Evolutionary conservation across 768 basidiomycete genomes (phyloP), one percentile per base, ranked within the genome.

Genomic region (Chlorophyllum brunneum): DNA sequence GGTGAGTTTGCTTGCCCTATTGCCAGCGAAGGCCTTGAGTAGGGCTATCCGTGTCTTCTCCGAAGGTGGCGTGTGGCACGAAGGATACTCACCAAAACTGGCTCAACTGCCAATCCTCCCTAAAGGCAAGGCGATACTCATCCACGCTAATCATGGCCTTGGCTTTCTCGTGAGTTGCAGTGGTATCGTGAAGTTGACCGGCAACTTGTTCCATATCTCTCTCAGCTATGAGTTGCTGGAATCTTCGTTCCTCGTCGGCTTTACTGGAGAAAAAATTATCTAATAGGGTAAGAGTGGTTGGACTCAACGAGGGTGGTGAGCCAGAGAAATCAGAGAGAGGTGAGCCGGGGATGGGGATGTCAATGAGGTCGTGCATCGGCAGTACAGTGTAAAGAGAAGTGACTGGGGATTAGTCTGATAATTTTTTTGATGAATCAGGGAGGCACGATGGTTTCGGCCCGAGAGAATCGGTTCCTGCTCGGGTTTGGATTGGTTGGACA

Each of bases 21-120:
- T 29, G 3, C 4, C 18, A 5, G n/a, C 51, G 43, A 38, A 30
- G 41, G 29, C 13, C 31, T 37, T 33, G 30, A 36, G 29, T n/a
- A 13, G 10, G 5, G 34, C 15, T 16, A 36, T 51, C 16, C 29
- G 3, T 27, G 39, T 18, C 15, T 47, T 30, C n/a, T 24, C 16
- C 16, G 11, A 26, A 15, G 40, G 23, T 33, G 20, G 52, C 34
- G 24, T 43, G 15, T 23, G 22, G 16, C 39, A 27, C 11, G 24
- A 15, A 43, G 15, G 18, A 41, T 24, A 66, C 75, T 69, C 62
- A 76, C 74, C 76, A 77, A 54, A 77, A 76, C 62, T 78, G 75
- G 58, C 73, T 76, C 36, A 77, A 67, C 58, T 78, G 75, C 75
- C 75, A 77, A 62, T 76, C 74, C 63, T 77, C 75, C 15, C 72